These are phyloP conservation scores for Lactuca saligna DNA, from an alignment of 129 eudicot species.

Conservation along the genomic window DNA sequence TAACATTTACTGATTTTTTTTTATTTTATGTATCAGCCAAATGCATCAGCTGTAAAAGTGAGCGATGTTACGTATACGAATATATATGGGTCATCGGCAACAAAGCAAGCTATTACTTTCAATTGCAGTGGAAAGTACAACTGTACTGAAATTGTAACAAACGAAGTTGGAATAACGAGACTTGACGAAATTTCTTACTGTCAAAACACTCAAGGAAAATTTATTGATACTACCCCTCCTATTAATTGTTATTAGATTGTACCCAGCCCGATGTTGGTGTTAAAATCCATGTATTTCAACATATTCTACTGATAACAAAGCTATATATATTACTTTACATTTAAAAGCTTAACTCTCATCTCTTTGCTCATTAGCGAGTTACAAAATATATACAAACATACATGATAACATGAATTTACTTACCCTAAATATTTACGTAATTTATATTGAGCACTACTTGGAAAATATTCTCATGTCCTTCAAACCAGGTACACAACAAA, in stretches of 20 bases:
- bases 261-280: not conserved
- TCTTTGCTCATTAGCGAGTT: too few relatives aligned
- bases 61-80: conserved; percentile 30
- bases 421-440: too few relatives aligned
- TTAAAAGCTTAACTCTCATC: too few relatives aligned
- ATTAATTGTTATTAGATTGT: conserved; percentile 18
- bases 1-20: not conserved
- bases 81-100: conserved; percentile 36
- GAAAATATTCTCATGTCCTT: too few relatives aligned
- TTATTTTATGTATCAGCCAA: not conserved
- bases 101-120: conserved; percentile 30
- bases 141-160: conserved; percentile 26
- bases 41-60: conserved; percentile 32
- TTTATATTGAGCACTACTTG: too few relatives aligned
- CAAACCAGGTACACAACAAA: too few relatives aligned
- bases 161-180: conserved; percentile 33
- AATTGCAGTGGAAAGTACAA: conserved; percentile 33
- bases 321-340: not conserved
- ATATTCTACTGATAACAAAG: not conserved
- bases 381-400: not conserved
- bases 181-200: conserved; percentile 6
- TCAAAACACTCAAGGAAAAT: conserved; percentile 18
- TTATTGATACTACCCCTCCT: conserved; percentile 16
- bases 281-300: not conserved
- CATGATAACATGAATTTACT: too few relatives aligned